Evolutionary conservation across 2,329 filamentous ascomycete genomes (phyloP), one percentile per base, ranked within the genome.

Genomic region (Fusarium pininemorale): DNA sequence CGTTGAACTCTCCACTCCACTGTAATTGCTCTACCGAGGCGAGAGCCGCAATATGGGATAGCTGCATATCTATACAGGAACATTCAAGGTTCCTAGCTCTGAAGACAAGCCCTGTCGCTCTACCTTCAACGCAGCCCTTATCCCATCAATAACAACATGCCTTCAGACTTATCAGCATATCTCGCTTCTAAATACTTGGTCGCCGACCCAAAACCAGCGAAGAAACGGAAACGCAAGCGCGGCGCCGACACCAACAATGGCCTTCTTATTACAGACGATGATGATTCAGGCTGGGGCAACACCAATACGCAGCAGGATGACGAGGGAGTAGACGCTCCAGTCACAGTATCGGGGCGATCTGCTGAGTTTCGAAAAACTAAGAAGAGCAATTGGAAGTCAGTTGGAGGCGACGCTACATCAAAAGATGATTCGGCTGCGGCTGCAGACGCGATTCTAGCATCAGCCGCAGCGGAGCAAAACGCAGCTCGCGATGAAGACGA

Each of bases 131-230:
- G 16, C n/a, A 55, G 35, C 39, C n/a, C 32, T 65, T 16, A 20
- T 39, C 42, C 39, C 45, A 62, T 45, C 32, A 57, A 35, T 26
- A 45, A 24, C 53, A 74, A 35, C 30, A 90, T 90, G 88, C 83
- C 88, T 48, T 85, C 86, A 69, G 87, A 90, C 75, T 88, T 98
- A 74, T 92, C 94, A 66, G 91, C 91, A 79, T 99, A 98, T 80
- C 90, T 99, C 41, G 95, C 96, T 42, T 92, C 94, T 72, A 96
- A 95, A 82, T 99, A 99, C 82, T 91, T 99, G 56, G 85, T 88
- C 63, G 85, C 88, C 45, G 87, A 90, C 70, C 82, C 86, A 11
- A 90, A 89, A 72, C 86, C 84, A 55, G 70, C 84, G 55, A 92
- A 92, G 79, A 92, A 92, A 80, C 87, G 89, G 70, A 92, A 92